Base-by-base conservation (phyloP, 2,329 filamentous ascomycete species). In the Fusarium sp. region DNA sequence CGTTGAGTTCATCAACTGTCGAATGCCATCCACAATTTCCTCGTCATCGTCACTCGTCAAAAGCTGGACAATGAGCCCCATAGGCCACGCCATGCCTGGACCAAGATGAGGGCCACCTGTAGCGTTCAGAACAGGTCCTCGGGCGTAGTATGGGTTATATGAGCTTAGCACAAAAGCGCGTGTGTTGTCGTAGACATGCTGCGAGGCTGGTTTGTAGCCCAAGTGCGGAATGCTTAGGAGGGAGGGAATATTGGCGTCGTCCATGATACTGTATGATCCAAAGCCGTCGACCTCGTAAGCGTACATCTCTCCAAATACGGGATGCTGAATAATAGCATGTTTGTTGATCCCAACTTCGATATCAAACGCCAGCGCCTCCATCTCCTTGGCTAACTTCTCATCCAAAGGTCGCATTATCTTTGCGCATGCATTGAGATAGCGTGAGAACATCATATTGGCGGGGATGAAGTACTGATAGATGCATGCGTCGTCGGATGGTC, bases 391-490 rank as follows among this genome's bases (percentile, higher is more conserved):
- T 1, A 92, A 83, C 79, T 87, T 59, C 89, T 84, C 0, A 12
- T 84, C 82, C 8, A 87, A 78, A 11, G 74, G 72, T 29, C 81
- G 78, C 80, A 86, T 86, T 65, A 88, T 83, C 71, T 80, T 64
- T 77, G 85, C 76, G 75, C 86, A 80, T 1, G 85, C 83, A 15
- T 83, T 82, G 6, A 94, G 85, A 74, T 90, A 92, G 27, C 87
- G 83, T 36, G 90, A 86, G 72, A 94, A 91, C 91, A 94, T 93
- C 91, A 94, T 94, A 80, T 98, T 98, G 36, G 93, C 91, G 0
- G 95, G 95, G 75, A 98, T 93, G 76, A 97, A 91, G 80, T 94
- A 95, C 78, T 95, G 94, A 68, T 94, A 91, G 42, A 93, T 92
- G 1, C 93, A 94, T 18, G 94, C 90, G 80, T 98, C 95, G 80